phyloP scores from a whole-genome alignment of 2,329 filamentous ascomycete genomes.

The Nothophaeocryptopus gaeumannii region DNA sequence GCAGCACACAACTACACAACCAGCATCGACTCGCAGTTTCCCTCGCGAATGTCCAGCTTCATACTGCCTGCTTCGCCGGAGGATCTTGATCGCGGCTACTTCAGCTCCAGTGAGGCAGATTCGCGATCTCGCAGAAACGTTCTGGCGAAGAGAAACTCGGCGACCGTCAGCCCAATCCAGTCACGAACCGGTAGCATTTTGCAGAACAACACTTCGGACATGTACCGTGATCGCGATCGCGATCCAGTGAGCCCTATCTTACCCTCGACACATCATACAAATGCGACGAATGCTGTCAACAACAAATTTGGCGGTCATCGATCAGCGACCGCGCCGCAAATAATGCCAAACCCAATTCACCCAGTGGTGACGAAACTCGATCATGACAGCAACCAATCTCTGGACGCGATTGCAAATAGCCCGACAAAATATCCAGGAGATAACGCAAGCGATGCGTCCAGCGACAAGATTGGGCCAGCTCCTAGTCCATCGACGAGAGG shows the following conservation, averaged over 20 bases:
- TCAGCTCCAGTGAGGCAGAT: slow-evolving; percentile 84
- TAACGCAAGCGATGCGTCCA: slow-evolving; percentile 49
- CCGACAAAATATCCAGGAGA: slow-evolving; percentile 20
- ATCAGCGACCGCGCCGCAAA: slow-evolving; percentile 28
- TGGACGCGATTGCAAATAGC: slow-evolving; percentile 22
- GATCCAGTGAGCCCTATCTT: slow-evolving; percentile 19
- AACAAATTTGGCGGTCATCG: slow-evolving; percentile 28
- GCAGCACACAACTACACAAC: slow-evolving; percentile 24
- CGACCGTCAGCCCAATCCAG: slow-evolving; percentile 33
- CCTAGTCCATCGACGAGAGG: slow-evolving; percentile 29
- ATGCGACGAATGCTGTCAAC: slow-evolving; percentile 23
- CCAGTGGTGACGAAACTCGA: slow-evolving; percentile 59
- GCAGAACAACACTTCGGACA: slow-evolving; percentile 3
- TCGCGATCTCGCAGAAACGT: slow-evolving; percentile 52
- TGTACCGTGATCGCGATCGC: slow-evolving; percentile 1
- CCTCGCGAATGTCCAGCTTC: slow-evolving; percentile 34
- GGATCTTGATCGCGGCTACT: slow-evolving; percentile 85
- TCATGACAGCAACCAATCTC: slow-evolving; percentile 41
- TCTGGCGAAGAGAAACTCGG: slow-evolving; percentile 64
- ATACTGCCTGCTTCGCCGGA: slow-evolving; percentile 34
- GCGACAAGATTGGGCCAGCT: slow-evolving; percentile 19
- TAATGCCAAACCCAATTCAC: slow-evolving; percentile 44
- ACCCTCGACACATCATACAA: slow-evolving; percentile 18
- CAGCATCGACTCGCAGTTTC: slow-evolving; percentile 22
- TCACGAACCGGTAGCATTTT: slow-evolving; percentile 63